These are phyloP conservation scores for Magnolia officinalis DNA, from an alignment of 164 flowering plant genomes.

Conservation along the genomic window DNA sequence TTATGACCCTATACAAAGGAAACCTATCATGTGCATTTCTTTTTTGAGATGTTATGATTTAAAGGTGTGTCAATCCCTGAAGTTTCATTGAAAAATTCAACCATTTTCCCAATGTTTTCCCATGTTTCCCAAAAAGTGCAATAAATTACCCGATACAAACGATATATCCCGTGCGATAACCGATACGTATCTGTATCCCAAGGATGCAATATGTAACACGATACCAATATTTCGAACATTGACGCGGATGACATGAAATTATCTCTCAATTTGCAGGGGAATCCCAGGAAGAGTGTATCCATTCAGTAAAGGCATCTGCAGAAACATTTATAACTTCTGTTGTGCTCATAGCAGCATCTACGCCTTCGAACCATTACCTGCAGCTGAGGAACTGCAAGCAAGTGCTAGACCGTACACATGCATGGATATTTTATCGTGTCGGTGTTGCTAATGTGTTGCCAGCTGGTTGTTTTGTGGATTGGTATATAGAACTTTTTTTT, in stretches of 20 bases:
- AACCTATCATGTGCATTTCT: too few species aligned
- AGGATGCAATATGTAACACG: too few species aligned
- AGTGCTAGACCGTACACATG: slow-evolving; percentile 72
- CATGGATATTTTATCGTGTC: slow-evolving; percentile 53
- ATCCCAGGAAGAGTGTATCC: slow-evolving; percentile 88
- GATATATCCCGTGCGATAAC: too few species aligned
- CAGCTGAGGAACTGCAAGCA: slow-evolving; percentile 55
- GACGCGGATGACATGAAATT: not conserved
- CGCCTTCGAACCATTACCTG: slow-evolving; percentile 61
- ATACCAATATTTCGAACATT: not conserved
- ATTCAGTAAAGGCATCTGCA: slow-evolving; percentile 77
- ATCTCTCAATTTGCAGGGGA: slow-evolving; percentile 38
- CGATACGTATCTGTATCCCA: too few species aligned
- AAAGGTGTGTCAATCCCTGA: too few species aligned
- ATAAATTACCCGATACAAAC: too few species aligned
- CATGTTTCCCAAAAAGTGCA: too few species aligned
- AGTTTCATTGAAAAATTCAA: too few species aligned
- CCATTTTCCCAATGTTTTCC: too few species aligned
- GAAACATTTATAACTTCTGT: slow-evolving; percentile 69
- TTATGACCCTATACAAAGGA: too few species aligned
- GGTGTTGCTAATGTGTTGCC: slow-evolving; percentile 53
- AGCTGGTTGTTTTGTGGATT: not conserved
- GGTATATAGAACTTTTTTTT: not conserved
- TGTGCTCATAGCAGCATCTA: slow-evolving; percentile 38
- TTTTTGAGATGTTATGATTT: too few species aligned